These are phyloP conservation scores for Cylindrodendrum hubeiense DNA, from an alignment of 2,329 filamentous ascomycete species.

Conservation along the genomic window DNA sequence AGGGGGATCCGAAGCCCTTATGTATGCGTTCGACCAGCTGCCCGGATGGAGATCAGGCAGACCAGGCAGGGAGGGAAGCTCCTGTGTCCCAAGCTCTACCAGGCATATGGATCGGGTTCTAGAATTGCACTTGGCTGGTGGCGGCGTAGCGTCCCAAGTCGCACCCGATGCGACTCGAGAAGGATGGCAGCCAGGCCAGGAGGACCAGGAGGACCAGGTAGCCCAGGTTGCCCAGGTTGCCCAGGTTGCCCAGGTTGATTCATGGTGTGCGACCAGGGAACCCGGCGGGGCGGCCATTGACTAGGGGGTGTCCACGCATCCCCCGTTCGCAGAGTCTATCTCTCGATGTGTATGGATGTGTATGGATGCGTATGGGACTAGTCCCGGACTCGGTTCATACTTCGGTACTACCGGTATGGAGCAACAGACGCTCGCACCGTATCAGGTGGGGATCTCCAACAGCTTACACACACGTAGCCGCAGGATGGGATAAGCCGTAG, in stretches of 20 bases:
- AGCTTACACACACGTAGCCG: neutral
- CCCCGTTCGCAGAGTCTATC: constrained; percentile 14
- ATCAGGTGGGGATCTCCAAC: constrained; percentile 22
- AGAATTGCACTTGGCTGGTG: constrained; percentile 22
- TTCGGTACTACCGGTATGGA: neutral
- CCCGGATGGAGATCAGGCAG: constrained; percentile 9
- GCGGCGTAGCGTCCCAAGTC: constrained; percentile 12
- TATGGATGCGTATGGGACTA: neutral
- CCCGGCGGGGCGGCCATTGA: constrained; percentile 11
- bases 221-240: no score
- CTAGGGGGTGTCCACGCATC: constrained; percentile 13
- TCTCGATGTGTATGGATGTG: constrained; percentile 1
- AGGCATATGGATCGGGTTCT: constrained; percentile 26
- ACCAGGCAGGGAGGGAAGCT: constrained; percentile 12
- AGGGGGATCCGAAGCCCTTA: constrained; percentile 22
- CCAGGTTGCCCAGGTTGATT: constrained; percentile 5
- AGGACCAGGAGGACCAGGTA: no score
- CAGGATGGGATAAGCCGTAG: constrained; percentile 20
- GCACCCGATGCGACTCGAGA: constrained; percentile 18
- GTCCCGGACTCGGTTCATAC: constrained; percentile 2
- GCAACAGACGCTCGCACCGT: neutral
- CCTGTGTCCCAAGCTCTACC: constrained; percentile 5
- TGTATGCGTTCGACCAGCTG: constrained; percentile 22
- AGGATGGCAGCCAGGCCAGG: constrained; percentile 5
- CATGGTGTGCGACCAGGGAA: constrained; percentile 12